Percentiles rank a stretch among this genome's conserved stretches.
Evolutionary conservation across 352 stramenopile species (phyloP).

Genomic region (Saprolegnia diclina): DNA sequence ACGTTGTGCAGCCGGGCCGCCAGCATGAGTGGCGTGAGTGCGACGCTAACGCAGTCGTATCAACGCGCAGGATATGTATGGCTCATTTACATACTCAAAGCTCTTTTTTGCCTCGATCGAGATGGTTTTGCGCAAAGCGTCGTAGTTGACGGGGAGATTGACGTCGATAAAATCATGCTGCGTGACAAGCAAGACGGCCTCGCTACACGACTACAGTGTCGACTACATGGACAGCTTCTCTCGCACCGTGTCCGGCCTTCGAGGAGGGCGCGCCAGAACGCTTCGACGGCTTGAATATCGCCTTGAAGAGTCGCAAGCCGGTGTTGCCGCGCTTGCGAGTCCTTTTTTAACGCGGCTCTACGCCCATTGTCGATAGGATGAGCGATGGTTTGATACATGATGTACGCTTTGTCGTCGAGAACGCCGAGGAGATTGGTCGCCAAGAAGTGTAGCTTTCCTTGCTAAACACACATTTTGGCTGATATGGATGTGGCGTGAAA

Average conservation of each 20-base stretch:
- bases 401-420: constrained; percentile 12
- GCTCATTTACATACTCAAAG: constrained; percentile 1
- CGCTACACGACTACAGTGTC: constrained; percentile 30
- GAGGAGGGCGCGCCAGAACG: constrained; percentile 13
- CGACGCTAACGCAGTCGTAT: constrained; percentile 34
- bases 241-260: neutral
- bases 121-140: neutral
- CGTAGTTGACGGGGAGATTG: constrained; percentile 37
- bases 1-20: constrained; percentile 47
- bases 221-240: neutral
- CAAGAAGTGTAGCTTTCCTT: constrained; percentile 23
- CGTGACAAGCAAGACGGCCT: constrained; percentile 55
- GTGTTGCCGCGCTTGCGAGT: constrained; percentile 37
- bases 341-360: constrained; percentile 13
- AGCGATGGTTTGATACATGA: constrained; percentile 4
- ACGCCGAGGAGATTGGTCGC: neutral
- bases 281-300: neutral
- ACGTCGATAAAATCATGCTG: constrained; percentile 59
- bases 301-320: neutral
- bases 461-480: no score
- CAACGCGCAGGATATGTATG: constrained; percentile 11
- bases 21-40: constrained; percentile 62
- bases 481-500: no score
- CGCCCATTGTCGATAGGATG: no score
- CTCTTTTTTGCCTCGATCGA: constrained; percentile 6